Base-by-base conservation (phyloP, 2,329 filamentous ascomycete species). In the Capronia americana region DNA sequence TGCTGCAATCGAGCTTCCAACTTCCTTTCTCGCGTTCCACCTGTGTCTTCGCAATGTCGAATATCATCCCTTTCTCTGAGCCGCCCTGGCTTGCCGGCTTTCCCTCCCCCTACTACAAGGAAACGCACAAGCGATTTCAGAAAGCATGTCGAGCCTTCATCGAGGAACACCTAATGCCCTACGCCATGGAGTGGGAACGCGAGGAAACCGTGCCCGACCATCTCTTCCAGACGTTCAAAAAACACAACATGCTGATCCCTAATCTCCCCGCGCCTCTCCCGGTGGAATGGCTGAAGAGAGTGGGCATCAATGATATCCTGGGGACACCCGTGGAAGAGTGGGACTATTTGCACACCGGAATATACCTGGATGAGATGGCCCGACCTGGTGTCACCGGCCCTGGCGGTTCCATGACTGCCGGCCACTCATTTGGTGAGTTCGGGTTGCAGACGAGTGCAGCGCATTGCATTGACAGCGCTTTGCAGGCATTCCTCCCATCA, bases 281-380 rank as follows among this genome's bases (percentile, higher is more conserved):
- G 0, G 85, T 89, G 0, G 83, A 84, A 57, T 90, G 89, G 87
- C 79, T 92, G 67, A 88, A 88, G 76, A 84, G 81, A 53, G 73
- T 90, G 20, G 89, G 88, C 0, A 88, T 92, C 54, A 79, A 87
- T 64, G 85, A 90, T 71, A 86, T 93, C 48, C 80, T 89, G 0
- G 89, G 89, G 1, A 85, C 85, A 0, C 77, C 89, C 1, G 85
- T 93, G 1, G 90, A 92, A 74, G 88, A 93, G 28, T 93, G 88
- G 79, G 90, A 92, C 73, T 88, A 89, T 70, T 80, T 91, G 10
- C 90, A 93, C 74, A 87, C 84, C 0, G 82, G 88, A 61, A 92
- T 93, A 58, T 92, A 89, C 73, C 79, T 80, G 3, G 90, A 92
- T 73, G 90, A 92, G 85, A 87, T 92, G 85, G 80, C 83, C 17